phyloP scores from a whole-genome alignment of 2,329 filamentous ascomycete species.

The Clonostachys rosea region DNA sequence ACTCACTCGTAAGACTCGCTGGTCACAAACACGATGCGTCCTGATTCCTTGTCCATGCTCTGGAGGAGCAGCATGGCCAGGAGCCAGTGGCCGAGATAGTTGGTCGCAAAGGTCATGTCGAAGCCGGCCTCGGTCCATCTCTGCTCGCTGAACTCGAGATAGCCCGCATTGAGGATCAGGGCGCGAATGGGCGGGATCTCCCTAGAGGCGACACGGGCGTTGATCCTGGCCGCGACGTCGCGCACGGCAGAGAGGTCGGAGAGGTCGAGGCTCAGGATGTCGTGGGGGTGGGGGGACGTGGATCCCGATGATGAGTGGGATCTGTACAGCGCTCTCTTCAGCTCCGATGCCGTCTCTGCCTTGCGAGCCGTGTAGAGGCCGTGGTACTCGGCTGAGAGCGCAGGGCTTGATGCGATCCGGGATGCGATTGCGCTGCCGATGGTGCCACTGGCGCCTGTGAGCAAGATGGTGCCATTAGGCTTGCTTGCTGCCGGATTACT shows the following conservation, averaged over 20 bases:
- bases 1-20: constrained; percentile 27
- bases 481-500: too few species aligned
- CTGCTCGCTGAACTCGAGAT: constrained; percentile 7
- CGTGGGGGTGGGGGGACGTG: constrained; percentile 15
- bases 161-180: constrained; percentile 27
- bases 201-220: constrained; percentile 18
- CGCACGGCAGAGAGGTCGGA: constrained; percentile 17
- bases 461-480: constrained; percentile 19
- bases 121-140: constrained; percentile 16
- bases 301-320: constrained; percentile 2
- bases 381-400: constrained; percentile 21
- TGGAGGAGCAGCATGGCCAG: constrained; percentile 20
- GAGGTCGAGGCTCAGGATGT: constrained; percentile 24
- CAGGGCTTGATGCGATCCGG: constrained; percentile 16
- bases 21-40: constrained; percentile 18
- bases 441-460: constrained; percentile 32
- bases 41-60: constrained; percentile 19
- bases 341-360: constrained; percentile 16
- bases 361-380: constrained; percentile 31
- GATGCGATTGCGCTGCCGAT: constrained; percentile 25
- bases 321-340: constrained; percentile 11
- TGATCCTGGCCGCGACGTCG: constrained; percentile 16
- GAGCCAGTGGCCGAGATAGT: constrained; percentile 22
- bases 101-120: constrained; percentile 23
- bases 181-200: constrained; percentile 28